Evolutionary conservation across 2,329 filamentous ascomycete species (phyloP).

Genomic region (Xylaria sp.): DNA sequence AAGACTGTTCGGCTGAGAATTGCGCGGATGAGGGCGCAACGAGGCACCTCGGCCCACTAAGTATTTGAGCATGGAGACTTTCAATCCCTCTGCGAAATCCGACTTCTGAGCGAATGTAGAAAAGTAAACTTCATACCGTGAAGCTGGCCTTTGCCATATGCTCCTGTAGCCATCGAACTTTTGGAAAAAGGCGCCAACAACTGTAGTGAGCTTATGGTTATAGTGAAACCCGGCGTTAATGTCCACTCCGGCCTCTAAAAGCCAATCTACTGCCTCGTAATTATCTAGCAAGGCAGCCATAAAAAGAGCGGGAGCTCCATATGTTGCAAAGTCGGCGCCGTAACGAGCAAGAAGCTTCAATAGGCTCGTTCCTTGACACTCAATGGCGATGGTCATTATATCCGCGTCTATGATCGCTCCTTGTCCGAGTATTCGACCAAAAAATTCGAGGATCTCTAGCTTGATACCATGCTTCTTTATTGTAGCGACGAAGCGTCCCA

Average conservation of each 20-base stretch:
- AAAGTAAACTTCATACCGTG: not conserved
- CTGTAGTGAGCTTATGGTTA: not conserved
- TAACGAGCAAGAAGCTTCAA: not conserved
- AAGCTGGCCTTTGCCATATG: not conserved
- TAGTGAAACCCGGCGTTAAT: not conserved
- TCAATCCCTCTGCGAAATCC: not conserved
- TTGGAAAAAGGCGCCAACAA: slow-evolving; percentile 1
- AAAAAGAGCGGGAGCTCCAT: not conserved
- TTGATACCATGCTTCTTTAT: not conserved
- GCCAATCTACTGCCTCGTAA: not conserved
- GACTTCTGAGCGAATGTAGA: no score
- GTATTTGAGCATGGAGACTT: not conserved
- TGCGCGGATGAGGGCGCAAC: not conserved
- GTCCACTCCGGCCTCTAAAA: not conserved
- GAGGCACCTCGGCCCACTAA: slow-evolving; percentile 5
- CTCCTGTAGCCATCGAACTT: not conserved
- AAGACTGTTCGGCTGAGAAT: slow-evolving; percentile 2
- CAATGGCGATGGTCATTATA: not conserved
- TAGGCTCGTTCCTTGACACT: not conserved
- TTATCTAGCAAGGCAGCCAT: not conserved
- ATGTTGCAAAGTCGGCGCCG: not conserved
- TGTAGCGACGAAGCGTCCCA: not conserved
- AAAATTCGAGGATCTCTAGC: not conserved
- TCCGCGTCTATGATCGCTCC: not conserved
- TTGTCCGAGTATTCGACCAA: not conserved